Conservation (phyloP, 371 early-diverging fungal species). For the Choanephora cucurbitarum region DNA sequence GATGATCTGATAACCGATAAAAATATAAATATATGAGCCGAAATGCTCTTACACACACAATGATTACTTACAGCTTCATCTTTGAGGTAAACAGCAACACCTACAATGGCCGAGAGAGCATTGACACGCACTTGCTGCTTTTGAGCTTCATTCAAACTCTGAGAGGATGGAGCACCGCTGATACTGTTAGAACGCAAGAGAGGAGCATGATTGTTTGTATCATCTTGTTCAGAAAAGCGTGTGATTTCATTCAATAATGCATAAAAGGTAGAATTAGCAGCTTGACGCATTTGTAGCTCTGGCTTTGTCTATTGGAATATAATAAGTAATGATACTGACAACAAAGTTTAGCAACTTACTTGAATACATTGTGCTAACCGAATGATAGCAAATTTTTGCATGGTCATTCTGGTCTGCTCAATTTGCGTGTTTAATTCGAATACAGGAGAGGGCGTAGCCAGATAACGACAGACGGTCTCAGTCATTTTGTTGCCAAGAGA, state of each 20-base stretch:
- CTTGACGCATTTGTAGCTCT: conserved; percentile 39
- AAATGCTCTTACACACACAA: too few species aligned
- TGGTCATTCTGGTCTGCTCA: conserved; percentile 25
- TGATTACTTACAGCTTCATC: conserved; percentile 53
- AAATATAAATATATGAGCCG: too few species aligned
- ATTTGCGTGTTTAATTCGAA: conserved; percentile 45
- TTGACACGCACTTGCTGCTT: conserved; percentile 59
- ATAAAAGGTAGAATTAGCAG: conserved; percentile 58
- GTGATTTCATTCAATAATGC: conserved; percentile 56
- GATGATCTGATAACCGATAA: conserved; percentile 40
- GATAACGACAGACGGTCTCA: conserved; percentile 58
- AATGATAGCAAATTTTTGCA: conserved; percentile 58
- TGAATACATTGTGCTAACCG: conserved; percentile 62
- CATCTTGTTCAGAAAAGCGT: conserved; percentile 24
- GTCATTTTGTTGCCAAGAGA: conserved; percentile 54
- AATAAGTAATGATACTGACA: too few species aligned
- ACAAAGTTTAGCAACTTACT: too few species aligned
- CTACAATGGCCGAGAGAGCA: conserved; percentile 62
- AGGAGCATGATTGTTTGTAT: background rate
- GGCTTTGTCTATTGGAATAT: conserved; percentile 31
- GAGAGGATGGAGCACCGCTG: conserved; percentile 24
- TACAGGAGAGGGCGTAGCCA: conserved; percentile 63
- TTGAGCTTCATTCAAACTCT: conserved; percentile 43
- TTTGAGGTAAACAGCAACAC: conserved; percentile 65
- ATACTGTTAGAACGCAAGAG: conserved; percentile 27